phyloP scores from a whole-genome alignment of 2,329 filamentous ascomycete genomes.

The Nectriaceae sp. region DNA sequence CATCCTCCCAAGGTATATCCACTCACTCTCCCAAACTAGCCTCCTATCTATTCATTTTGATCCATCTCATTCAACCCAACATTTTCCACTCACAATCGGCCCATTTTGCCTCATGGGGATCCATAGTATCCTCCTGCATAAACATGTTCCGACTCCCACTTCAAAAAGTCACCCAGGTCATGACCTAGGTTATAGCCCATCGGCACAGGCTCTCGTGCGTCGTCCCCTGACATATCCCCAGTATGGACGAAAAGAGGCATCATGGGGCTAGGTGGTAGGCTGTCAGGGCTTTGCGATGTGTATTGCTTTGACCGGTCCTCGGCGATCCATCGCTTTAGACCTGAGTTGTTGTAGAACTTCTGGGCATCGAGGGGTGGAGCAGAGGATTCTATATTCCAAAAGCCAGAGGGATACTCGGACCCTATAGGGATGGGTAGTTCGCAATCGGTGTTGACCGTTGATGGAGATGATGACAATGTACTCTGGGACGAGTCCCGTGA shows the following conservation, averaged over 20 bases:
- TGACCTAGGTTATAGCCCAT: constrained; percentile 64
- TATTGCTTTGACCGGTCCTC: constrained; percentile 36
- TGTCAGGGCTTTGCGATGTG: constrained; percentile 32
- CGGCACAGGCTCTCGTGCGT: constrained; percentile 40
- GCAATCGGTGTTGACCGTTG: constrained; percentile 33
- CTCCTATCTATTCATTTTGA: too few species aligned
- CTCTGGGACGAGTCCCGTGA: constrained; percentile 25
- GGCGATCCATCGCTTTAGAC: constrained; percentile 39
- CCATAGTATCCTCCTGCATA: constrained; percentile 35
- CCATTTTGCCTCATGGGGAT: too few species aligned
- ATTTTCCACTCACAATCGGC: too few species aligned
- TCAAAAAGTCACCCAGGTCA: constrained; percentile 60
- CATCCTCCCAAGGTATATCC: too few species aligned
- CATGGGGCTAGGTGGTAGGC: constrained; percentile 52
- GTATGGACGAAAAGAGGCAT: constrained; percentile 47
- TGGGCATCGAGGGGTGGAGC: constrained; percentile 29
- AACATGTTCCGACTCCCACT: constrained; percentile 57
- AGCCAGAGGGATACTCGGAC: constrained; percentile 35
- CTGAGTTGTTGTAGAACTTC: constrained; percentile 33
- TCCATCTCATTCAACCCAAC: too few species aligned
- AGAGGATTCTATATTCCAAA: constrained; percentile 33
- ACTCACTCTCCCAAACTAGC: too few species aligned
- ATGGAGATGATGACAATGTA: constrained; percentile 29
- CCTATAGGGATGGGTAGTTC: constrained; percentile 42
- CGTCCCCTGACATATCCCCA: constrained; percentile 37